Conservation (phyloP, 805 yeast genomes). For the Cyberlindnera euphorbiae region DNA sequence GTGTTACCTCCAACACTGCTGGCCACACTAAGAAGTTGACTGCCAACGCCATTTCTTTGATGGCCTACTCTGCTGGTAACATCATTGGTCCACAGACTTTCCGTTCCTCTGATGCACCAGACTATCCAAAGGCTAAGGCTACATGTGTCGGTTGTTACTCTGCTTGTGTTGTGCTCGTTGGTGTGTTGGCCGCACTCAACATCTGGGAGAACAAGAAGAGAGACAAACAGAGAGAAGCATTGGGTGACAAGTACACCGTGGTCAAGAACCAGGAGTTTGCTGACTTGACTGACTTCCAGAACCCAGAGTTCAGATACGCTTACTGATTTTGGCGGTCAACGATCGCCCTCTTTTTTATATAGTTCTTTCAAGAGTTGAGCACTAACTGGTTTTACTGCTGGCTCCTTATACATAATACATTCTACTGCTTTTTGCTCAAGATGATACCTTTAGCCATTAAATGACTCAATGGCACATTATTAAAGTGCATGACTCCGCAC, state of each 20-base stretch:
- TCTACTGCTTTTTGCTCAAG: no score
- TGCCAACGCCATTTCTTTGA: constrained; percentile 10
- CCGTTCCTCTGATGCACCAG: constrained; percentile 50
- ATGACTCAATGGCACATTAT: no score
- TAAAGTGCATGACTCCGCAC: no score
- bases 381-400: no score
- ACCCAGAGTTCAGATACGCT: constrained; percentile 47
- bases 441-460: no score
- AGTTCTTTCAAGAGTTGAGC: background rate
- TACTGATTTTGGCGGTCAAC: no score
- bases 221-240: constrained; percentile 25
- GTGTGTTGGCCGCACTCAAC: constrained; percentile 25
- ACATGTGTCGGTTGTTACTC: constrained; percentile 9
- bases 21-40: constrained; percentile 13
- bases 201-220: constrained; percentile 34
- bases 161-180: background rate
- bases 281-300: constrained; percentile 51
- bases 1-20: constrained; percentile 23
- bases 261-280: constrained; percentile 31
- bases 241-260: constrained; percentile 17
- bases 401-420: no score
- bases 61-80: constrained; percentile 14
- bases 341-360: no score
- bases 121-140: constrained; percentile 49
- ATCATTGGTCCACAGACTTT: constrained; percentile 73